Evolutionary conservation across 2,329 filamentous ascomycete genomes (phyloP).

Genomic region (Capronia coronata): DNA sequence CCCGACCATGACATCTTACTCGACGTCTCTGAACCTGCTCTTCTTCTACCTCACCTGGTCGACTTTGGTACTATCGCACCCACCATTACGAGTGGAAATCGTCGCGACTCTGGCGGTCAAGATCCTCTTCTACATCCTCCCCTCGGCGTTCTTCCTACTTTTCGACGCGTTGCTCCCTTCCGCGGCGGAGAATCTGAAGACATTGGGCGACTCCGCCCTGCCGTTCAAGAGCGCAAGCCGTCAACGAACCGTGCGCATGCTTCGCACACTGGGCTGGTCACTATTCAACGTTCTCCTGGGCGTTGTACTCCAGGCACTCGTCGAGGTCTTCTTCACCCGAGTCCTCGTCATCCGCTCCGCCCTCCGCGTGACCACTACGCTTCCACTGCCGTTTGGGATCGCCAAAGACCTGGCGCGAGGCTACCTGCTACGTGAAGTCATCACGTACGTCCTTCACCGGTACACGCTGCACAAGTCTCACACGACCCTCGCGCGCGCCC

Average conservation of each 20-base stretch:
- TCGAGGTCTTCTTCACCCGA: slow-evolving; percentile 52
- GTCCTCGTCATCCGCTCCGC: slow-evolving; percentile 49
- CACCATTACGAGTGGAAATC: slow-evolving; percentile 67
- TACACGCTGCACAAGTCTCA: slow-evolving; percentile 54
- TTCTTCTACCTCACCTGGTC: slow-evolving; percentile 91
- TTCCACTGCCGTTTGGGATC: slow-evolving; percentile 59
- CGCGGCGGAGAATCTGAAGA: slow-evolving; percentile 62
- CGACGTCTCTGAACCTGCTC: slow-evolving; percentile 72
- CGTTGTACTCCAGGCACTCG: slow-evolving; percentile 47
- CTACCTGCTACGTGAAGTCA: slow-evolving; percentile 53
- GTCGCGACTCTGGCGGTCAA: slow-evolving; percentile 63
- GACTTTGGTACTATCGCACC: slow-evolving; percentile 70
- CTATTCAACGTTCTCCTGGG: slow-evolving; percentile 51
- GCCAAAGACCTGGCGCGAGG: slow-evolving; percentile 49
- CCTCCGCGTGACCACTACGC: slow-evolving; percentile 51
- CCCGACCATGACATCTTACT: slow-evolving; percentile 60
- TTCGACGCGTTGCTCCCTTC: slow-evolving; percentile 68
- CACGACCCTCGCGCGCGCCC: slow-evolving; percentile 34
- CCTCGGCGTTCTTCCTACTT: slow-evolving; percentile 63
- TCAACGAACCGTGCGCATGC: slow-evolving; percentile 29
- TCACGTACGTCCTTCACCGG: slow-evolving; percentile 70
- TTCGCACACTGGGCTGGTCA: slow-evolving; percentile 50
- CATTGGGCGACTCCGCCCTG: slow-evolving; percentile 51
- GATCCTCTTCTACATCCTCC: slow-evolving; percentile 63
- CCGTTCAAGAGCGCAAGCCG: slow-evolving; percentile 41